Conservation (phyloP, 2,329 filamentous ascomycete species). For the Pseudogymnoascus sp. region DNA sequence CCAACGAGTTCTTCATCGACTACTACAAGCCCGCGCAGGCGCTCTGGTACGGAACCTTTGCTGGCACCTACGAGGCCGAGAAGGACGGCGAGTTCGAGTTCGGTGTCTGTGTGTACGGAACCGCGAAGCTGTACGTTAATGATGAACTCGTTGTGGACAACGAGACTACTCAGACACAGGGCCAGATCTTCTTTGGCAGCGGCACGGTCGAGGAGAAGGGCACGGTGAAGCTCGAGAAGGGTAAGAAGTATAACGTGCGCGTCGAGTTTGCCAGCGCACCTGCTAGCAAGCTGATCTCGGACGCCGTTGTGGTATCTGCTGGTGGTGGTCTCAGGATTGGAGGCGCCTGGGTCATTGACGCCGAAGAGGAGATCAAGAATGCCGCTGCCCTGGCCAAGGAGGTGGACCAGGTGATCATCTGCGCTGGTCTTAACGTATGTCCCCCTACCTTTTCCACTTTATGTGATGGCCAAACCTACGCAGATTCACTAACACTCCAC, state of each 20-base stretch:
- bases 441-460: background rate
- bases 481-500: background rate
- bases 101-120: slow-evolving; percentile 26
- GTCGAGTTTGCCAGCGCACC: slow-evolving; percentile 46
- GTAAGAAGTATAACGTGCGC: slow-evolving; percentile 25
- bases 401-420: slow-evolving; percentile 70
- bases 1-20: slow-evolving; percentile 39
- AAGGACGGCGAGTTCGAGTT: slow-evolving; percentile 26
- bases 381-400: slow-evolving; percentile 60
- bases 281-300: slow-evolving; percentile 45
- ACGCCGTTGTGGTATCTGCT: slow-evolving; percentile 41
- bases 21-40: slow-evolving; percentile 27
- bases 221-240: slow-evolving; percentile 21
- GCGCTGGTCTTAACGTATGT: slow-evolving; percentile 60
- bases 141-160: slow-evolving; percentile 30
- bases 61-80: slow-evolving; percentile 24
- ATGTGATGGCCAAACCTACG: background rate
- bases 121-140: slow-evolving; percentile 30
- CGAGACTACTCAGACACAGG: slow-evolving; percentile 25
- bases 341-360: slow-evolving; percentile 48
- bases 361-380: slow-evolving; percentile 50
- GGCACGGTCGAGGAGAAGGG: slow-evolving; percentile 29
- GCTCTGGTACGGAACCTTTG: slow-evolving; percentile 34
- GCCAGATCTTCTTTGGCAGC: slow-evolving; percentile 26
- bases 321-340: slow-evolving; percentile 55